phyloP scores from a whole-genome alignment of 345 rosid genomes.

The Murraya koenigii region DNA sequence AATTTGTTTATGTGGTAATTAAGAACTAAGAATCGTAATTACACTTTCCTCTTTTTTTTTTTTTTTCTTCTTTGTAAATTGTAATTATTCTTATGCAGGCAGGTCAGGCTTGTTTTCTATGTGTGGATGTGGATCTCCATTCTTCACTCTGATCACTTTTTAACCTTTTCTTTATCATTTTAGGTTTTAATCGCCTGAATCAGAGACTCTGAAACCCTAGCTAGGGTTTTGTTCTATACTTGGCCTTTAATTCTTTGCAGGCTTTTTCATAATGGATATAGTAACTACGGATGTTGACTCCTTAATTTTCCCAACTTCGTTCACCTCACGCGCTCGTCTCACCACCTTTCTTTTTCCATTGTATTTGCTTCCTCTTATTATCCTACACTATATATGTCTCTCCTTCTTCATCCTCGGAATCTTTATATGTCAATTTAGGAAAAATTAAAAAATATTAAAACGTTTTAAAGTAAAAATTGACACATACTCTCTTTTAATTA shows the following conservation, averaged over 20 bases:
- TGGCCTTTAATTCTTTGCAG: slow-evolving; percentile 21
- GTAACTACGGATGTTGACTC: slow-evolving; percentile 36
- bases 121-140: too few species aligned
- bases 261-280: slow-evolving; percentile 22
- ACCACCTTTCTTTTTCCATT: slow-evolving; percentile 2
- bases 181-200: neutral
- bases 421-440: neutral
- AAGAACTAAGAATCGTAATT: too few species aligned
- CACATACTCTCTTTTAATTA: too few species aligned
- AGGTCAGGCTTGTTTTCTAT: too few species aligned
- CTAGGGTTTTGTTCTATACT: slow-evolving; percentile 12
- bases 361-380: neutral
- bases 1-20: neutral
- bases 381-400: neutral
- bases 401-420: neutral
- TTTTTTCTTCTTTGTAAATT: neutral
- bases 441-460: too few species aligned
- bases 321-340: slow-evolving; percentile 15
- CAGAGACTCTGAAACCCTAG: slow-evolving; percentile 29
- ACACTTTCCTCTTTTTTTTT: neutral
- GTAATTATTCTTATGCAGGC: neutral
- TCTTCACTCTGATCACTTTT: neutral
- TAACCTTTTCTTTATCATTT: neutral
- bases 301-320: slow-evolving; percentile 12
- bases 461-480: too few species aligned